Evolutionary conservation across 2,329 filamentous ascomycete genomes (phyloP), one percentile per base, ranked within the genome.

Genomic region (Colletotrichum zoysiae): DNA sequence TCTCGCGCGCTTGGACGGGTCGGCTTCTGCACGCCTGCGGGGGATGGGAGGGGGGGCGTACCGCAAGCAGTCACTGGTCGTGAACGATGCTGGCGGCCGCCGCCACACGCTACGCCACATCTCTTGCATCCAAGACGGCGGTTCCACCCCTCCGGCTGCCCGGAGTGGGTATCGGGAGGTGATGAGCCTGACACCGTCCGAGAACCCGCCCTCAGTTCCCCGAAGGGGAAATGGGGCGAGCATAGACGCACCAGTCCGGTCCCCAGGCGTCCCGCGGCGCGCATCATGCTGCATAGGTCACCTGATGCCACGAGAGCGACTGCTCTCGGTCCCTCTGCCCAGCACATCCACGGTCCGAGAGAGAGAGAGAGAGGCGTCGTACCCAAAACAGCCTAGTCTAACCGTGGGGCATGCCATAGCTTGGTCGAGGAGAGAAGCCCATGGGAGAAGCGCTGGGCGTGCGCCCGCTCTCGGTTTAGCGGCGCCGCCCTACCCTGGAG

Each of bases 141-240:
- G 38, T 38, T 55, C 61, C 60, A 33, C 60, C 60, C 26, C 23
- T 44, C 35, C 61, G 50, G 38, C 61, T n/a, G 50, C 50, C 30
- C 50, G 48, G 61, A 23, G 38, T 64, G 61, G 38, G 9, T 44
- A 42, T 9, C 61, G 48, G 48, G 61, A 33, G 38, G 59, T 12
- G 59, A 62, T 9, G n/a, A 38, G n/a, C 48, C 55, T 51, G 50
- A 64, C 61, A 38, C 38, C 61, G 48, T 64, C 61, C 18, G 16
- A 40, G 61, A 26, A 35, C 23, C 61, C 61, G 38, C 59, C 44
- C 61, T 18, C 35, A 64, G 35, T 8, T 35, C n/a, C n/a, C 18
- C 23, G 20, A 40, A 12, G 14, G 26, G 23, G 30, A 30, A 30
- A 30, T 5, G 18, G 51, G 26, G 56, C 16, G 35, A 5, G 38